Conservation (phyloP, 768 basidiomycete genomes). For the Pisolithus albus region DNA sequence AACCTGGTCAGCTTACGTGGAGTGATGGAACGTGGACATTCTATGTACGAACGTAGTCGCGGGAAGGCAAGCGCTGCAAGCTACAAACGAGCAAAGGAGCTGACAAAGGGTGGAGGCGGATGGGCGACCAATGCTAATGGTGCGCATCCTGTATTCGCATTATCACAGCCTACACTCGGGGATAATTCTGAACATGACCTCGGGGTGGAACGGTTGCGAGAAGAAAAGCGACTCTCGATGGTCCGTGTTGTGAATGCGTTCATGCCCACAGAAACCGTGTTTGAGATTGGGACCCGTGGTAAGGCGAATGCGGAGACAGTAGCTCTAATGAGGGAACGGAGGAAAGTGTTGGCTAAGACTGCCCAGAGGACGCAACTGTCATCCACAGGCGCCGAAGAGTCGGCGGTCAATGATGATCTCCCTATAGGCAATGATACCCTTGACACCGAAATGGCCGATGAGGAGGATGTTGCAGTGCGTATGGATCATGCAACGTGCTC, state of each 20-base stretch:
- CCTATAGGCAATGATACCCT: constrained; percentile 20
- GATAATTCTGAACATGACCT: constrained; percentile 15
- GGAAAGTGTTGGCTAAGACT: constrained; percentile 69
- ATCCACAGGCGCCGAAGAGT: constrained; percentile 23
- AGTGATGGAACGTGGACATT: constrained; percentile 84
- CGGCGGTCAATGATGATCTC: constrained; percentile 30
- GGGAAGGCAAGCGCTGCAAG: constrained; percentile 82
- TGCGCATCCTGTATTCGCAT: constrained; percentile 59
- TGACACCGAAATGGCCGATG: constrained; percentile 66
- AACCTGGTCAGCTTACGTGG: constrained; percentile 60
- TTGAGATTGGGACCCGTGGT: constrained; percentile 80
- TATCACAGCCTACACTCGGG: constrained; percentile 36
- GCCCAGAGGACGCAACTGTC: constrained; percentile 36
- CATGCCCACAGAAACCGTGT: constrained; percentile 81
- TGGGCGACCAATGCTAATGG: constrained; percentile 61
- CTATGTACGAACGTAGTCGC: constrained; percentile 91
- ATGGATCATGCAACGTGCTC: constrained; percentile 1
- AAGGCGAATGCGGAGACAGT: constrained; percentile 50
- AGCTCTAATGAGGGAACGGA: constrained; percentile 80
- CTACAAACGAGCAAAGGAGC: constrained; percentile 85
- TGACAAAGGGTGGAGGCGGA: constrained; percentile 58
- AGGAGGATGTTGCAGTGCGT: constrained; percentile 65
- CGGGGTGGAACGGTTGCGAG: constrained; percentile 31
- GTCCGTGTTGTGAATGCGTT: constrained; percentile 76
- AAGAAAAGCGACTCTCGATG: constrained; percentile 53